Conservation (phyloP, 768 basidiomycete species). For the Suillus discolor region DNA sequence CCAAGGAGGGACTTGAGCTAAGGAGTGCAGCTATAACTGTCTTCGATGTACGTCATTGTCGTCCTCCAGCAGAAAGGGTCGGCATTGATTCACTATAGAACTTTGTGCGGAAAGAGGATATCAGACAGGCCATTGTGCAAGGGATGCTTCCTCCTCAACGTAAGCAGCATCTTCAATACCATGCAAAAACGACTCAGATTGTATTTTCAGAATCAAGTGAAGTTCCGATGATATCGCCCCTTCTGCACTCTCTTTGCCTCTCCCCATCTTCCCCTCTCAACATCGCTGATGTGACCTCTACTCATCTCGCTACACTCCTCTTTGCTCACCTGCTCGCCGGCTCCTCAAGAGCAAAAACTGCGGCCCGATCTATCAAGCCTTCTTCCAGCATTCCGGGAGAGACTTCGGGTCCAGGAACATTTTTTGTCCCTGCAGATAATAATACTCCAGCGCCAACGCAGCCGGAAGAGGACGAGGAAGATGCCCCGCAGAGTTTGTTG, state of each 20-base stretch:
- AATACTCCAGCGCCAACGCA: slow-evolving; percentile 40
- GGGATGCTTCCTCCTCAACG: slow-evolving; percentile 70
- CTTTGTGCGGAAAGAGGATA: slow-evolving; percentile 74
- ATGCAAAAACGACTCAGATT: not conserved
- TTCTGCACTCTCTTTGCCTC: slow-evolving; percentile 67
- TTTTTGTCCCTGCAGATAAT: slow-evolving; percentile 84
- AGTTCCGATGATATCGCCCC: slow-evolving; percentile 58
- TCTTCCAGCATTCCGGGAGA: slow-evolving; percentile 36
- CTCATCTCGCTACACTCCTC: slow-evolving; percentile 74
- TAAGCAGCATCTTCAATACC: slow-evolving; percentile 14
- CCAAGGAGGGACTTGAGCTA: slow-evolving; percentile 70
- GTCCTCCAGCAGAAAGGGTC: not conserved
- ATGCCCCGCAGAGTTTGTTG: slow-evolving; percentile 70
- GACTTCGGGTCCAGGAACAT: slow-evolving; percentile 40
- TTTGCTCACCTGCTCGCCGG: slow-evolving; percentile 79
- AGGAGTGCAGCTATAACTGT: slow-evolving; percentile 76
- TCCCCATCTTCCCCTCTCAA: slow-evolving; percentile 65
- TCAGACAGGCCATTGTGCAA: slow-evolving; percentile 67
- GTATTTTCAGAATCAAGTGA: slow-evolving; percentile 29
- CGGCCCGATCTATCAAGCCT: slow-evolving; percentile 68
- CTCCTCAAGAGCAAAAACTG: slow-evolving; percentile 62
- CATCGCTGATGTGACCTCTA: slow-evolving; percentile 57
- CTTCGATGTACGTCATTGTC: slow-evolving; percentile 68
- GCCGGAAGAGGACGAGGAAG: slow-evolving; percentile 54
- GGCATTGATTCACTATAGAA: slow-evolving; percentile 46